Evolutionary conservation across 495 filamentous ascomycete species (phyloP), one percentile per base, ranked within the genome.

Genomic region (Podospora didyma): DNA sequence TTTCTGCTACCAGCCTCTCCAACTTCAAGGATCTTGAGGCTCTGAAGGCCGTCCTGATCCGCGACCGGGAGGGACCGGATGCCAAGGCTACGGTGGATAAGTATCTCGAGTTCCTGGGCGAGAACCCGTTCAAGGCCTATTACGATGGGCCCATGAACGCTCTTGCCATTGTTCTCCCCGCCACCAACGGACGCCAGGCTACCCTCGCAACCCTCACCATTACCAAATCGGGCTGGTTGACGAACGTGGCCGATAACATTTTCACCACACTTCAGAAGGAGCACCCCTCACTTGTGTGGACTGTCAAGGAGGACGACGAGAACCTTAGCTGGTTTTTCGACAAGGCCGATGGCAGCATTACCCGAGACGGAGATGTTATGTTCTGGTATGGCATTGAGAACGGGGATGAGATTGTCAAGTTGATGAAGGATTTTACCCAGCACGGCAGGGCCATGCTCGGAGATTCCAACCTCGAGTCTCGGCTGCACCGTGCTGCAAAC

Each of bases 291-390:
- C 82, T 97, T 52, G 86, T 92, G 34, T 98, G 94, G 93, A 96
- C 91, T n/a, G 94, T 97, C 42, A 92, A 90, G 75, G 87, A 91
- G 63, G 89, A 94, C 58, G 94, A 98, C 60, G 95, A 97, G 80
- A 97, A 97, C 70, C 79, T 98, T 64, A 91, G 89, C 24, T 98
- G 94, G 94, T 97, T 97, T 78, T 96, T 95, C 60, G 93, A 96
- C 75, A 96, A 96, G 79, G 88, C 94, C 9, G 90, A 96, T 57
- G 95, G 95, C 47, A 96, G 89, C 72, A 77, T 97, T 56, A 89
- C 88, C 46, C 82, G 85, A 31, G 83, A 89, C 50, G 90, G 90
- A 52, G 86, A 95, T 63, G 90, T 97, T 35, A 86, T 97, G 69
- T 97, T 97, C 79, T 98, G 94, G 90, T 96, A 94, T 66, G 94